Evolutionary conservation across 1,284 basidiomycete genomes (phyloP).

Genomic region (Hortiboletus rubellus): DNA sequence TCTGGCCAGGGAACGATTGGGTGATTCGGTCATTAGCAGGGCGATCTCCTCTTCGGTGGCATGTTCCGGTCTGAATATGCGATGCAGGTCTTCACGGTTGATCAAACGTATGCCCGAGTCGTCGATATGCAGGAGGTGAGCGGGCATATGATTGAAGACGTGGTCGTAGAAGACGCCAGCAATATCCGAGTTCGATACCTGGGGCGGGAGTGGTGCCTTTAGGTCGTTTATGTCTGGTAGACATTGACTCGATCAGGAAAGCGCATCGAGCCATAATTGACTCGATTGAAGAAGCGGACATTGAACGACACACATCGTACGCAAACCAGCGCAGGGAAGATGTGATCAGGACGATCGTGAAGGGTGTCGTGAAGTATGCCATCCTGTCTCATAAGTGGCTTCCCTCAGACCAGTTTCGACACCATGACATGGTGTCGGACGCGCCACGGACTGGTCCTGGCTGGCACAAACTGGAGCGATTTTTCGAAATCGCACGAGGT

Average conservation of each 20-base stretch:
- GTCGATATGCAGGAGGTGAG: slow-evolving; percentile 21
- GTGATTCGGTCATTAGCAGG: neutral
- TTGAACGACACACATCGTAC: slow-evolving; percentile 27
- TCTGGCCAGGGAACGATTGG: neutral
- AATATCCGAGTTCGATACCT: neutral
- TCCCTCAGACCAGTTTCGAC: neutral
- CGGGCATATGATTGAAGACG: slow-evolving; percentile 25
- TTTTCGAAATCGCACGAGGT: slow-evolving; percentile 9
- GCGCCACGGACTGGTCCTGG: neutral
- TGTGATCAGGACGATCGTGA: slow-evolving; percentile 24
- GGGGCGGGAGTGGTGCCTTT: neutral
- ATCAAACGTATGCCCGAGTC: slow-evolving; percentile 11
- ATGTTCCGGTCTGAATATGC: slow-evolving; percentile 1
- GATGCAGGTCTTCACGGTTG: slow-evolving; percentile 14
- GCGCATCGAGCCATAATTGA: slow-evolving; percentile 13
- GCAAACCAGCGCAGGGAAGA: slow-evolving; percentile 25
- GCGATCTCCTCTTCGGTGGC: slow-evolving; percentile 8
- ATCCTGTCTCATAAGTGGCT: slow-evolving; percentile 19
- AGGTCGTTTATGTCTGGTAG: slow-evolving; percentile 7
- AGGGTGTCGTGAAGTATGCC: slow-evolving; percentile 22
- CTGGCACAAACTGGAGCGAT: slow-evolving; percentile 18
- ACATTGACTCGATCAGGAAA: slow-evolving; percentile 1
- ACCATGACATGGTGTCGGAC: slow-evolving; percentile 9
- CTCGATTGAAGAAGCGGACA: slow-evolving; percentile 20
- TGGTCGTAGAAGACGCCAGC: slow-evolving; percentile 16